phyloP scores from a whole-genome alignment of 2,329 filamentous ascomycete genomes.

The Neonectria coccinea region DNA sequence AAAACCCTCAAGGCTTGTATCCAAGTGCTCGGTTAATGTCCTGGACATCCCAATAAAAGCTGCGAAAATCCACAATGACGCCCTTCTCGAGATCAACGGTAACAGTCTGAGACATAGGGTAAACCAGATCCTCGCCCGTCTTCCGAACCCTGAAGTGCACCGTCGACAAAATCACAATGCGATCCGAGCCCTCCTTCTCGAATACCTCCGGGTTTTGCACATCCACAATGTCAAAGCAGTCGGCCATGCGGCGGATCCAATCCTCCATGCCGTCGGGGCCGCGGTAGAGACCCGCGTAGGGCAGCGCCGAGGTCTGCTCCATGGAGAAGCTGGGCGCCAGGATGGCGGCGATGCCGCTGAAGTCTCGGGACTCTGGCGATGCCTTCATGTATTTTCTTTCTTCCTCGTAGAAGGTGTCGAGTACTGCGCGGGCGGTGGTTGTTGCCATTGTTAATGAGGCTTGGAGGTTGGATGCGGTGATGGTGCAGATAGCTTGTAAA shows the following conservation, averaged over 20 bases:
- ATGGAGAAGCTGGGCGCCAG: slow-evolving; percentile 45
- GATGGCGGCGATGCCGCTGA: slow-evolving; percentile 45
- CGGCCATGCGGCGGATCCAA: slow-evolving; percentile 48
- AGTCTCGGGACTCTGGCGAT: slow-evolving; percentile 46
- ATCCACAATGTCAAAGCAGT: slow-evolving; percentile 44
- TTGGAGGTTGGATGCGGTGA: background rate
- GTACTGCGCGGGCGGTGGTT: slow-evolving; percentile 41
- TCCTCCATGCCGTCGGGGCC: slow-evolving; percentile 49
- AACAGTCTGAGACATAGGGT: slow-evolving; percentile 48
- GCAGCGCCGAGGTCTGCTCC: slow-evolving; percentile 50
- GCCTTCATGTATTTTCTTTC: slow-evolving; percentile 51
- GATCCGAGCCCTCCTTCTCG: slow-evolving; percentile 44
- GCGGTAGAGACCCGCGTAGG: slow-evolving; percentile 48
- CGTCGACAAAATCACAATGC: slow-evolving; percentile 45
- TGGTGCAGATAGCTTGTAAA: too few relatives aligned
- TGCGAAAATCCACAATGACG: slow-evolving; percentile 46
- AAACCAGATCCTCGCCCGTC: slow-evolving; percentile 46
- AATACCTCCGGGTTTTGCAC: slow-evolving; percentile 49
- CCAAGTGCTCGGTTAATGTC: slow-evolving; percentile 39
- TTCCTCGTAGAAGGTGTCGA: slow-evolving; percentile 51
- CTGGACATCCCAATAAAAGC: slow-evolving; percentile 53
- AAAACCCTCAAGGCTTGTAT: slow-evolving; percentile 24
- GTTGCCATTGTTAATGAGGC: background rate
- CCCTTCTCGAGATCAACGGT: slow-evolving; percentile 50
- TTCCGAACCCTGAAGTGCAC: slow-evolving; percentile 47